These are phyloP conservation scores for Colletotrichum euphorbiae DNA, from an alignment of 2,329 filamentous ascomycete genomes.

Conservation along the genomic window DNA sequence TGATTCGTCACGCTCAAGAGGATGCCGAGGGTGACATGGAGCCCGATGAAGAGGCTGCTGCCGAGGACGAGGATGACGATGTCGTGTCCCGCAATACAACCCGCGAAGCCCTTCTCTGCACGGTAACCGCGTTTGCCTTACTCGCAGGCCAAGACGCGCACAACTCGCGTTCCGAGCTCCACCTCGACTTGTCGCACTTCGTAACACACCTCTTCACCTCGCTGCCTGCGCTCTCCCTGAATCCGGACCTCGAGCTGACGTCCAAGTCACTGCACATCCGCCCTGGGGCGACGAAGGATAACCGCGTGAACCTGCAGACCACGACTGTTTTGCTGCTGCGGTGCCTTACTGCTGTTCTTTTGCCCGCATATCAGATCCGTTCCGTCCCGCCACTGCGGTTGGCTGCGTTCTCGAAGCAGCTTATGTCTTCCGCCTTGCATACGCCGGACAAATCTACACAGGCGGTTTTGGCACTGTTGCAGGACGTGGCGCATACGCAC, in stretches of 20 bases:
- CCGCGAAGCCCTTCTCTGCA: constrained; percentile 91
- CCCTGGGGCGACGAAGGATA: constrained; percentile 53
- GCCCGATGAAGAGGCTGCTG: constrained; percentile 47
- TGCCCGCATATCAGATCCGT: constrained; percentile 79
- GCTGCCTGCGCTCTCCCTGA: constrained; percentile 80
- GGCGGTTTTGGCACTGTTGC: constrained; percentile 81
- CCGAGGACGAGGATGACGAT: constrained; percentile 60
- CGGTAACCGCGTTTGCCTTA: constrained; percentile 95
- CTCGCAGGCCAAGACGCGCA: constrained; percentile 93
- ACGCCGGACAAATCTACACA: constrained; percentile 89
- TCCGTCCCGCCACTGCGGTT: constrained; percentile 84
- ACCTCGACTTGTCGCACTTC: constrained; percentile 95
- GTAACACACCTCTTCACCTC: constrained; percentile 92
- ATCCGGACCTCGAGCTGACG: constrained; percentile 88
- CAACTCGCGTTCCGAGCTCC: constrained; percentile 82
- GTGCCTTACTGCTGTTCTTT: constrained; percentile 83
- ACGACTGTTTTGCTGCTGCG: constrained; percentile 92
- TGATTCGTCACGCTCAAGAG: constrained; percentile 81
- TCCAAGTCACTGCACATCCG: constrained; percentile 76
- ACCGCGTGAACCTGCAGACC: constrained; percentile 87
- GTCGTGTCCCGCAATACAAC: constrained; percentile 75
- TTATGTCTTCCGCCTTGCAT: constrained; percentile 84
- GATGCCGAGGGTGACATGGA: constrained; percentile 59
- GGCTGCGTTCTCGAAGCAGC: constrained; percentile 93
- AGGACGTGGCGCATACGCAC: constrained; percentile 83